A percentile compares a stretch with the other conserved stretches of the same genome.
phyloP scores from a whole-genome alignment of 306 rosid species.

The Quercus bicolor region DNA sequence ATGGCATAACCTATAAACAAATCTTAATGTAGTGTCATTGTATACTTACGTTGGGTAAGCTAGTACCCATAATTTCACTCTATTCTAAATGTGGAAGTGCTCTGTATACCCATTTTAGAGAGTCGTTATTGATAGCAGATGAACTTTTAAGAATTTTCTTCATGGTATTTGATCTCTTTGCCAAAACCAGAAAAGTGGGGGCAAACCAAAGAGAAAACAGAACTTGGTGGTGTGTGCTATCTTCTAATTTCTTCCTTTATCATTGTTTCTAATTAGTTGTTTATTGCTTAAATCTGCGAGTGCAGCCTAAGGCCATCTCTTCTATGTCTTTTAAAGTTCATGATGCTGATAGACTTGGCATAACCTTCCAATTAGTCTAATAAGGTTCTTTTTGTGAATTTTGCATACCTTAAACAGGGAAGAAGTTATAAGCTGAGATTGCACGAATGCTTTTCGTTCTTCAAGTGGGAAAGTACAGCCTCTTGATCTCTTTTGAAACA shows the following conservation, averaged over 20 bases:
- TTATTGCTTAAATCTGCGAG: not conserved
- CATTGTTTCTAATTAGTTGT: not conserved
- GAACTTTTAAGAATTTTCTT: not conserved
- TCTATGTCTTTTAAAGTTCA: not conserved
- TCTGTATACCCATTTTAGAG: not conserved
- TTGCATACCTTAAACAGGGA: constrained; percentile 25
- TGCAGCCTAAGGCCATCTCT: not conserved
- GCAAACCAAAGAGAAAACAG: no score
- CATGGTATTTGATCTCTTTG: no score
- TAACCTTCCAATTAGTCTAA: not conserved
- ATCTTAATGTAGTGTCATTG: no score
- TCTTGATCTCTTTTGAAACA: not conserved
- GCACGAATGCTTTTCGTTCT: not conserved
- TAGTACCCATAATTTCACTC: no score
- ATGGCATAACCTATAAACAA: no score
- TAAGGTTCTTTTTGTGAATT: not conserved
- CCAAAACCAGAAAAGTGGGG: no score
- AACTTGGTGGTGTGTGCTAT: no score
- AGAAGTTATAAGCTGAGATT: constrained; percentile 26
- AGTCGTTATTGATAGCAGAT: no score
- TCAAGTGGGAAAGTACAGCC: not conserved
- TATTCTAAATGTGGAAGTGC: not conserved
- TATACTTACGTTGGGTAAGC: no score
- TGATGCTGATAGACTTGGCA: not conserved
- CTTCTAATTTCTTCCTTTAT: not conserved